Base-by-base conservation (phyloP, 495 filamentous ascomycete genomes). In the Aspergillus taichungensis region DNA sequence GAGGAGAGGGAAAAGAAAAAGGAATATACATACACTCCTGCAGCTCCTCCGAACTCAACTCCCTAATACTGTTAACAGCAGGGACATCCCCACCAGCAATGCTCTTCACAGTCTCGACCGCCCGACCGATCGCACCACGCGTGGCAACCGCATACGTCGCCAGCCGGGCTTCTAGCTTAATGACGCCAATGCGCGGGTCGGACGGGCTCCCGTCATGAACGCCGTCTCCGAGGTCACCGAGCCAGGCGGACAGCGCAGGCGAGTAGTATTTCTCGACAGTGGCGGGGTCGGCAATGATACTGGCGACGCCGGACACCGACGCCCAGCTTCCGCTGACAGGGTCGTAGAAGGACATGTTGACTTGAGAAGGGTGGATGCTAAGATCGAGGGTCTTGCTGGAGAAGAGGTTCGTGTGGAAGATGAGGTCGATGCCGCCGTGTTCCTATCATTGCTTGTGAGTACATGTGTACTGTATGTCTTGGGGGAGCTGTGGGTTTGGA, bases 321-420 rank as follows among this genome's bases (percentile, higher is more conserved):
- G 90, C 91, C 82, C 83, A 86, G 56, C 80, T 72, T 47, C 87
- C 88, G 33, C 74, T 78, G 13, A 61, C 29, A 49, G 61, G 66
- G 64, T 87, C 84, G 50, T 89, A 71, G 77, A 97, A 97, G 40
- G 80, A 79, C 60, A 95, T 77, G 71, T 95, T 95, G 61, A 84
- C 77, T 61, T 89, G 79, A 39, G 59, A 50, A 0, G 80, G 74
- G 68, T 95, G 84, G 12, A 68, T 66, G 37, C 73, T 66, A 11
- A 97, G 75, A 58, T 95, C 89, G 65, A 87, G 75, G 9, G 88
- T 90, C 71, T 97, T 95, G 64, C 87, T 85, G 31, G 87, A 89
- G 61, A 92, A 86, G 47, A 87, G 88, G 72, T 95, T 95, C 52
- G 88, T 87, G 70, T 92, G 83, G 77, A 97, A 95, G 65, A 94